Percentiles rank a stretch among this genome's conserved stretches.
These are phyloP conservation scores for Camellia oleifera DNA, from an alignment of 179 eudicot genomes.

Conservation along the genomic window DNA sequence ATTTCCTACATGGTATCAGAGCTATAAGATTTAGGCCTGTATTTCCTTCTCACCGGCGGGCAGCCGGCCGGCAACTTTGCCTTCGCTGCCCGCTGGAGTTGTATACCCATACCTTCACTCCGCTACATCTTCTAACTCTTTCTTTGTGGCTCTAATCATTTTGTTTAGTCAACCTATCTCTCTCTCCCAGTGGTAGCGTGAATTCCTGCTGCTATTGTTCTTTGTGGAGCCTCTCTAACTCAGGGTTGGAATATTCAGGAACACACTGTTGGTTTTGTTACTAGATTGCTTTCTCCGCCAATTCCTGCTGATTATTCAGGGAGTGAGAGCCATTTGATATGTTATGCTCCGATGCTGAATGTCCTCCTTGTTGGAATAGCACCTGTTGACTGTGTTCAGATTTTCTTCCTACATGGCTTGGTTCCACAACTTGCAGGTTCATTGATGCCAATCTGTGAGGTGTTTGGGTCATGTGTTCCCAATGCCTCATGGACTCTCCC, in stretches of 20 bases:
- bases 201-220: constrained; percentile 67
- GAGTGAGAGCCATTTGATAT: constrained; percentile 67
- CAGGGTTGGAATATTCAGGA: constrained; percentile 97
- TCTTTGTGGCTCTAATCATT: no score
- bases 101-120: no score
- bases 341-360: constrained; percentile 85
- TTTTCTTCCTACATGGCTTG: constrained; percentile 91
- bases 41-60: no score
- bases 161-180: no score
- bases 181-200: no score
- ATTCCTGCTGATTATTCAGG: constrained; percentile 61
- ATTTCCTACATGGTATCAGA: no score
- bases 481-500: constrained; percentile 68
- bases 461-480: constrained; percentile 86
- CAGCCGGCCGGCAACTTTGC: no score
- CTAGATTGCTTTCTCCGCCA: constrained; percentile 81
- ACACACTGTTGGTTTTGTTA: constrained; percentile 70
- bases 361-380: constrained; percentile 81
- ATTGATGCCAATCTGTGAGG: constrained; percentile 94
- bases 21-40: no score
- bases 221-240: constrained; percentile 85
- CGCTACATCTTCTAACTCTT: no score
- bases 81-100: no score
- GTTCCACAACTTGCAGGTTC: constrained; percentile 95
- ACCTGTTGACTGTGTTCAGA: constrained; percentile 89